phyloP scores from a whole-genome alignment of 345 rosid genomes.

The Salix exigua region DNA sequence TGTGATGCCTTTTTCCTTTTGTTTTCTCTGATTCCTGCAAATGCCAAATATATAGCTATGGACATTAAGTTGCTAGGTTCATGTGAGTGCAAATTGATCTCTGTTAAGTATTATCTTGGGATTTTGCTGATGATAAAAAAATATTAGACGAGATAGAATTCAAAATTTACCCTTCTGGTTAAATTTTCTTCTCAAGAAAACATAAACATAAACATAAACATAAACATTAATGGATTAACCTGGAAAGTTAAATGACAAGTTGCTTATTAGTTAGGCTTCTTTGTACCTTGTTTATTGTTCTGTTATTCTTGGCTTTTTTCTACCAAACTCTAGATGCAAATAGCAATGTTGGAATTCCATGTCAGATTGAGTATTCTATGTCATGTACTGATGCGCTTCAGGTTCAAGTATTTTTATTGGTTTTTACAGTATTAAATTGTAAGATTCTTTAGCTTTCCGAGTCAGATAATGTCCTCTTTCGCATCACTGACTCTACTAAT shows the following conservation, averaged over 20 bases:
- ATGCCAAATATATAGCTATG: background rate
- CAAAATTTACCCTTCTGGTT: background rate
- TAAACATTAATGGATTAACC: constrained; percentile 6
- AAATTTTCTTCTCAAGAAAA: constrained; percentile 27
- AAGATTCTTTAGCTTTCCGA: constrained; percentile 33
- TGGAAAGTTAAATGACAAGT: constrained; percentile 1
- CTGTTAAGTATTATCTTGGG: background rate
- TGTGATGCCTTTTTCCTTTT: background rate
- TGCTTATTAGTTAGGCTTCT: constrained; percentile 7
- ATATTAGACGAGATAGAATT: background rate
- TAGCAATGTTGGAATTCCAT: constrained; percentile 46
- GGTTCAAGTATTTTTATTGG: constrained; percentile 23
- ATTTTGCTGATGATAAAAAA: background rate
- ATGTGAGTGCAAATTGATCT: background rate
- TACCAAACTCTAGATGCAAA: constrained; percentile 17
- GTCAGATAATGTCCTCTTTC: constrained; percentile 39
- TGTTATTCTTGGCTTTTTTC: constrained; percentile 8
- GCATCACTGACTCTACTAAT: constrained; percentile 11
- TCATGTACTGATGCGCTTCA: constrained; percentile 27
- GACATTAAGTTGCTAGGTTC: background rate
- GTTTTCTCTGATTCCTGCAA: background rate
- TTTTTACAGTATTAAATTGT: constrained; percentile 30
- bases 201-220: constrained; percentile 11
- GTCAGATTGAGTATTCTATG: constrained; percentile 39
- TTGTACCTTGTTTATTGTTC: constrained; percentile 8